Evolutionary conservation across 2,329 filamentous ascomycete genomes (phyloP), one percentile per base, ranked within the genome.

Genomic region (Colletotrichum euphorbiae): DNA sequence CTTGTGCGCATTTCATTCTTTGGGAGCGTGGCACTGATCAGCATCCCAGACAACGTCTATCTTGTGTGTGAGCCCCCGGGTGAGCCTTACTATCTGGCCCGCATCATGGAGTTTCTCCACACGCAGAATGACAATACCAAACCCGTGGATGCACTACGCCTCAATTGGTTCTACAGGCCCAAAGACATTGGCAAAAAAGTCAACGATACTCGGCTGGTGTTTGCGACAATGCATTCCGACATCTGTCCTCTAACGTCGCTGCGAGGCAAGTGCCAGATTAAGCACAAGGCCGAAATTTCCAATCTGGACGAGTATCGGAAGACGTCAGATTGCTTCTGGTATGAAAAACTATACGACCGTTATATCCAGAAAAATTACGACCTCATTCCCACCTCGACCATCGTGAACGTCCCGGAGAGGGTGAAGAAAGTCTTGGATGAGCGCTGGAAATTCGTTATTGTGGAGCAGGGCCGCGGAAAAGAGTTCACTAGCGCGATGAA

Each of bases 321-420:
- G 78, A 88, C 85, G 28, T 91, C 91, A 74, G 93, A 99, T 80
- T 90, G 87, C 73, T 99, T 99, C 79, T 99, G 94, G 92, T 99
- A 93, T 78, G 95, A 97, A 75, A 97, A 98, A 77, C 89, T 98
- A 74, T 98, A 97, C 79, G 96, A 99, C 81, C 92, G 96, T 67
- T 99, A 98, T 82, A 98, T 99, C 71, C 94, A 97, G 77, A 94
- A 97, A 71, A 94, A 95, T 80, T 98, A 98, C 85, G 96, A 99
- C 75, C 92, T 98, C 62, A 95, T 99, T 70, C 95, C 96, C 1
- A 97, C 94, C 13, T 89, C 87, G 69, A 90, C 92, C 75, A 96
- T 99, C 75, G 95, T 98, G 82, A 99, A 99, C 77, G 96, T 99
- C 54, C 96, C 96, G 5, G 91, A 91, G 73, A 93, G 92, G 76